phyloP scores from a whole-genome alignment of 2,329 filamentous ascomycete species.

The Beauveria varroae region DNA sequence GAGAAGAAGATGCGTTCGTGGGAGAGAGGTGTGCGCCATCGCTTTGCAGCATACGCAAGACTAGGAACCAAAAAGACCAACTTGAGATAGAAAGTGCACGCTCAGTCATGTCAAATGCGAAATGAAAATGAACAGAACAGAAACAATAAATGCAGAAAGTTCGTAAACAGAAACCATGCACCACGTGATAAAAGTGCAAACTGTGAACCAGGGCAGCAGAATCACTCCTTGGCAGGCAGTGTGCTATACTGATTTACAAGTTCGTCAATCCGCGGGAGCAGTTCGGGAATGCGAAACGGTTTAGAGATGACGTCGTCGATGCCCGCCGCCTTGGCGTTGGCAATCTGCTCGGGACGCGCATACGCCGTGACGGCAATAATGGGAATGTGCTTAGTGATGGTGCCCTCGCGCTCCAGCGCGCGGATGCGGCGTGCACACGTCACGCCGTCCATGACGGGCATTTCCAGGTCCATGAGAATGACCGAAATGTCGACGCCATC shows the following conservation, averaged over 20 bases:
- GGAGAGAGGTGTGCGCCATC: not conserved
- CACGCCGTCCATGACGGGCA: conserved; percentile 78
- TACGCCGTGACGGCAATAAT: conserved; percentile 82
- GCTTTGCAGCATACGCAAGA: not conserved
- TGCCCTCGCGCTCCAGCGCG: conserved; percentile 55
- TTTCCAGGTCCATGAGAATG: conserved; percentile 75
- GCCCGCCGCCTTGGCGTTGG: conserved; percentile 61
- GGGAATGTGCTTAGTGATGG: conserved; percentile 58
- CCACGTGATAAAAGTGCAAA: not conserved
- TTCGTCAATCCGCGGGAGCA: conserved; percentile 60
- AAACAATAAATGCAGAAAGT: not conserved
- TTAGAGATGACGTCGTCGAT: conserved; percentile 77
- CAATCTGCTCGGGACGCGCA: conserved; percentile 66
- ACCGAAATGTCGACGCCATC: conserved; percentile 51
- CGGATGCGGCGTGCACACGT: conserved; percentile 65
- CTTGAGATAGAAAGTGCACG: not conserved
- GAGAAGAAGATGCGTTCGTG: too few species aligned
- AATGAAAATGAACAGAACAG: not conserved
- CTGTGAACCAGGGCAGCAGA: not conserved
- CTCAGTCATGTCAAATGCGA: not conserved
- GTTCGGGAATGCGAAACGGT: conserved; percentile 67
- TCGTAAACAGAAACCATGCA: not conserved
- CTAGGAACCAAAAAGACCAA: not conserved
- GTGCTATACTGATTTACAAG: conserved; percentile 35
- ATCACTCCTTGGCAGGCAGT: not conserved